Conservation (phyloP, 192 early-diverging fungal species). For the Coemansia sp. region DNA sequence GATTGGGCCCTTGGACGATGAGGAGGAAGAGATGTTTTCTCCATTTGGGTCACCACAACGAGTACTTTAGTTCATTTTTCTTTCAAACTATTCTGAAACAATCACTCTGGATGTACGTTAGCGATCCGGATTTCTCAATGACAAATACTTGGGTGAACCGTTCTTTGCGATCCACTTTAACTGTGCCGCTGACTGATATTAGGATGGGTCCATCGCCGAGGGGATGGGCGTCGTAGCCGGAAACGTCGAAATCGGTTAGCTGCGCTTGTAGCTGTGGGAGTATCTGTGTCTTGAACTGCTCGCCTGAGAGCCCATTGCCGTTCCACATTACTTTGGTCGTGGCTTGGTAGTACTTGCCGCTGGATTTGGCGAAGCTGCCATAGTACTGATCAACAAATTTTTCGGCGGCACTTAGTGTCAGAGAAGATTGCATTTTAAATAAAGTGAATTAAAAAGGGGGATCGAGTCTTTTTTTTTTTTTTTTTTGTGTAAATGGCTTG, state of each 20-base stretch:
- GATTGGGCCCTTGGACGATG: conserved; percentile 55
- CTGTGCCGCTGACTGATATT: conserved; percentile 17
- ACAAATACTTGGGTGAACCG: conserved; percentile 46
- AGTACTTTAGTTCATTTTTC: neutral
- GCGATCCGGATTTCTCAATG: conserved; percentile 2
- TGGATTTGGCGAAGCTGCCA: neutral
- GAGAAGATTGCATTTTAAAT: neutral
- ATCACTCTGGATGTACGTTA: conserved; percentile 39
- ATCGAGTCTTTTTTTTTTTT: neutral
- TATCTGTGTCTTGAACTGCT: conserved; percentile 18
- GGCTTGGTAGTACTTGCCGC: conserved; percentile 33
- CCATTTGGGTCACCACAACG: conserved; percentile 5
- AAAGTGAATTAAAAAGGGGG: neutral
- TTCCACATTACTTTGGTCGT: conserved; percentile 40
- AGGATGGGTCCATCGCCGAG: conserved; percentile 11
- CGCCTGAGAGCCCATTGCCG: conserved; percentile 20
- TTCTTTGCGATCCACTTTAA: conserved; percentile 6
- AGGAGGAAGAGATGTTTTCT: conserved; percentile 9
- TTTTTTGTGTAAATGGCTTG: too few relatives aligned
- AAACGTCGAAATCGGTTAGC: conserved; percentile 14
- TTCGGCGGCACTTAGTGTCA: conserved; percentile 10
- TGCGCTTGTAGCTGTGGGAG: conserved; percentile 19
- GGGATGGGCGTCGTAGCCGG: conserved; percentile 21
- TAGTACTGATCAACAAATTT: conserved; percentile 44
- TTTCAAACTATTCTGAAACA: conserved; percentile 40